Percentiles rank a stretch among this genome's conserved stretches.
These are phyloP conservation scores for Sisymbrium irio DNA, from an alignment of 345 rosid genomes.

Conservation along the genomic window DNA sequence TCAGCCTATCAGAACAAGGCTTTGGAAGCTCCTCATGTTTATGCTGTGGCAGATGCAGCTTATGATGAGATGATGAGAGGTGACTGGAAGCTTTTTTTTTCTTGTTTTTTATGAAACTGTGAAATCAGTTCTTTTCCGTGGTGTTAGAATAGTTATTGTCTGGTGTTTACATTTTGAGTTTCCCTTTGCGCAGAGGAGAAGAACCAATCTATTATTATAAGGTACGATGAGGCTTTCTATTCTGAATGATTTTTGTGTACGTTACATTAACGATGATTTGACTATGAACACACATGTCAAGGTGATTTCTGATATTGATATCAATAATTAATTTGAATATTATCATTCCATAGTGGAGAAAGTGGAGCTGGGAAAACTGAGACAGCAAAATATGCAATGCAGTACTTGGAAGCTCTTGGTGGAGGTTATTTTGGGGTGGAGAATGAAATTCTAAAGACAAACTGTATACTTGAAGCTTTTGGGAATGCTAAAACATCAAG, in stretches of 20 bases:
- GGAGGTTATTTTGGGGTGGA: constrained; percentile 68
- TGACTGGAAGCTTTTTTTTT: constrained; percentile 29
- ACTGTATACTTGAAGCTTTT: constrained; percentile 83
- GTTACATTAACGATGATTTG: not conserved
- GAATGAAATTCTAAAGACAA: constrained; percentile 57
- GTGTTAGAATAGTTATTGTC: not conserved
- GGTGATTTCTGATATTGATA: not conserved
- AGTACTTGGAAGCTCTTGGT: constrained; percentile 79
- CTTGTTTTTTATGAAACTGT: not conserved
- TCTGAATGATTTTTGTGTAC: not conserved
- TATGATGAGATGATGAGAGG: constrained; percentile 91
- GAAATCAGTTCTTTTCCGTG: not conserved
- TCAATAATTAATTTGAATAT: not conserved
- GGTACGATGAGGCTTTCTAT: constrained; percentile 40
- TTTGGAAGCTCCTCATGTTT: constrained; percentile 68
- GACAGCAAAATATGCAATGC: constrained; percentile 87
- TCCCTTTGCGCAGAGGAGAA: constrained; percentile 52
- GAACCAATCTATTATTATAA: constrained; percentile 87
- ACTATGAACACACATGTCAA: not conserved
- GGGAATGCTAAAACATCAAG: constrained; percentile 94
- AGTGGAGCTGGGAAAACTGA: constrained; percentile 98
- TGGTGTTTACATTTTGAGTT: not conserved
- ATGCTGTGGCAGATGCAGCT: constrained; percentile 70
- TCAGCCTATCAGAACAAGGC: constrained; percentile 56
- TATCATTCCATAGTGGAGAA: constrained; percentile 65